These are phyloP conservation scores for Coccomyxa sp. DNA, from an alignment of 139 green algal genomes.

Conservation along the genomic window DNA sequence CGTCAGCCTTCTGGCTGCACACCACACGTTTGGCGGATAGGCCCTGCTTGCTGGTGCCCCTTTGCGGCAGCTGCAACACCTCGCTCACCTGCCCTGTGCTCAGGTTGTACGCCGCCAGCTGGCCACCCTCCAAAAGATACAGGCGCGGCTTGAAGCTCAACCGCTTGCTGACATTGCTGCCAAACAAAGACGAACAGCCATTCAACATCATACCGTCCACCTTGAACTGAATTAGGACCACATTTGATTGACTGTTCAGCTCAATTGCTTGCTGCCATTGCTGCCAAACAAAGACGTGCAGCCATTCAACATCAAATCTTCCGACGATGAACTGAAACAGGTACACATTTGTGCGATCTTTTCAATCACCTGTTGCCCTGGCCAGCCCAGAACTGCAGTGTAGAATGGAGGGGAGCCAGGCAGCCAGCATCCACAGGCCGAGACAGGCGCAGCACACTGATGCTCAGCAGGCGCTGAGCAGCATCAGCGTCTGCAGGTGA, in stretches of 20 bases:
- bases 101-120: constrained; percentile 16
- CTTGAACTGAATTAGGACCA: too few species aligned
- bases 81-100: background rate
- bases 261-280: constrained; percentile 13
- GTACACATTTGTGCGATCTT: too few species aligned
- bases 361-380: background rate
- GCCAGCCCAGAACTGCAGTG: constrained; percentile 17
- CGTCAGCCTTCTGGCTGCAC: constrained; percentile 3
- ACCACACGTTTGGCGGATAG: constrained; percentile 4
- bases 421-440: background rate
- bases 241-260: background rate
- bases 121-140: constrained; percentile 13
- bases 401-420: constrained; percentile 7
- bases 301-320: too few species aligned
- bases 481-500: constrained; percentile 8
- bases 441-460: constrained; percentile 5
- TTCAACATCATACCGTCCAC: too few species aligned
- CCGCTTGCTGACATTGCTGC: constrained; percentile 8
- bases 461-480: constrained; percentile 21
- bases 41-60: background rate
- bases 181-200: background rate
- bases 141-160: constrained; percentile 14
- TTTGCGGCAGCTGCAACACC: constrained; percentile 8
- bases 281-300: background rate
- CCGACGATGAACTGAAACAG: too few species aligned